These are phyloP conservation scores for Smithsoniella earleae DNA, from an alignment of 163 green algal species.

Conservation along the genomic window DNA sequence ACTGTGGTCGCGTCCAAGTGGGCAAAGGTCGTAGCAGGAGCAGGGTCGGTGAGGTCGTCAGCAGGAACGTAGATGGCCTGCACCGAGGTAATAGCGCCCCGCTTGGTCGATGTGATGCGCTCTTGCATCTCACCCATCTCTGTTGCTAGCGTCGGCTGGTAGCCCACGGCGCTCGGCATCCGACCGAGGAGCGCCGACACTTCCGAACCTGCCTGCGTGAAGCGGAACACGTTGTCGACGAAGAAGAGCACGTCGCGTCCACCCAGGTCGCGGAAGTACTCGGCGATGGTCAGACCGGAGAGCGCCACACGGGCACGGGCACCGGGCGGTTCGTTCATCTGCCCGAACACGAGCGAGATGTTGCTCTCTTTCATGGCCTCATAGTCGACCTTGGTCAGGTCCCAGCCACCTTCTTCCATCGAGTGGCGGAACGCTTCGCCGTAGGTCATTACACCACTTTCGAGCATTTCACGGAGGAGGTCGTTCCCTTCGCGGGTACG, in stretches of 20 bases:
- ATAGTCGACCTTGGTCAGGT: too few species aligned
- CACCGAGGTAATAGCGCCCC: constrained; percentile 37
- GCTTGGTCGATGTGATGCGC: constrained; percentile 36
- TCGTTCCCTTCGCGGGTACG: constrained; percentile 56
- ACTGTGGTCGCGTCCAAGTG: constrained; percentile 45
- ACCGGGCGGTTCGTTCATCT: constrained; percentile 35
- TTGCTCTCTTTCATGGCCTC: too few species aligned
- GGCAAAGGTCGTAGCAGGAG: constrained; percentile 35
- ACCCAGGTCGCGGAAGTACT: constrained; percentile 30
- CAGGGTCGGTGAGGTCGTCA: constrained; percentile 45
- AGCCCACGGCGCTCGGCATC: constrained; percentile 37
- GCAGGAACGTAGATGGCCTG: constrained; percentile 45
- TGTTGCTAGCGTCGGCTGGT: constrained; percentile 33
- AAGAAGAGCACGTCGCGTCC: constrained; percentile 47
- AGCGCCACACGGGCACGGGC: constrained; percentile 21
- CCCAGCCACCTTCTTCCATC: too few species aligned
- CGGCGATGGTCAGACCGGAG: constrained; percentile 31
- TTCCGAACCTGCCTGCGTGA: constrained; percentile 34
- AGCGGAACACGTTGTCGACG: constrained; percentile 58
- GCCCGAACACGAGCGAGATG: constrained; percentile 35
- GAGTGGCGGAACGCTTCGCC: too few species aligned
- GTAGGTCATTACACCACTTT: constrained; percentile 51
- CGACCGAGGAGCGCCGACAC: constrained; percentile 35
- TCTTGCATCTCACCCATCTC: constrained; percentile 36
- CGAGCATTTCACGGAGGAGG: constrained; percentile 59